Evolutionary conservation across 345 rosid species (phyloP), one percentile per base, ranked within the genome.

Genomic region (Populus pruinosa): DNA sequence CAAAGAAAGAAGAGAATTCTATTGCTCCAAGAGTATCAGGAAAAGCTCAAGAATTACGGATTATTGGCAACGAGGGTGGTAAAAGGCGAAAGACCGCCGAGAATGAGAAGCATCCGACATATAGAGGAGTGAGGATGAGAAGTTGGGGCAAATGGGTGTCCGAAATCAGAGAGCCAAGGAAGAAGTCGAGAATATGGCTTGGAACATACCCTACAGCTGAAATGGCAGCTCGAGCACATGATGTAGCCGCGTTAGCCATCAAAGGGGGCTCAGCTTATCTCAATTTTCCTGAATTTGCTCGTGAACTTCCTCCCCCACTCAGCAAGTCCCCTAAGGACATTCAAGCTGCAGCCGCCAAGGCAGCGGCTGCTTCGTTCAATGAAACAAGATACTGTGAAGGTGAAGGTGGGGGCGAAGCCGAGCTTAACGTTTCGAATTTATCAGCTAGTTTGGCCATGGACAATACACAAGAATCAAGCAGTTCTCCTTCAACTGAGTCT

Each of bases 121-220:
- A 83, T 49, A 85, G 96, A 68, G 96, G 96, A 50, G 94, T 92
- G 3, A 63, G 96, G 29, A 90, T 84, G 96, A 76, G 96, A 29
- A 92, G 91, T 47, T 92, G 96, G 96, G 96, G 96, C n/a, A 92
- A 89, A 88, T 92, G 96, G 96, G 96, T 92, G 20, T 92, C 92
- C 1, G 96, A 92, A 78, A 92, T 92, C 72, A 83, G 96, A 78
- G 94, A 92, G 73, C 96, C 96, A 0, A 83, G 84, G 71, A 92
- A 92, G 79, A 92, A 92, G 74, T 92, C 96, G 31, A 89, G 96
- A 85, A 92, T 92, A 72, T 92, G 96, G 96, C 90, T 92, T 13
- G 96, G 96, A 10, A 92, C 96, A 21, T 92, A 79, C 85, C 88
- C 88, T 21, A 89, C 90, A 25, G 90, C 96, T 10, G 90, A 92